Evolutionary conservation across 2,329 filamentous ascomycete species (phyloP), one percentile per base, ranked within the genome.

Genomic region (Alternaria sp.): DNA sequence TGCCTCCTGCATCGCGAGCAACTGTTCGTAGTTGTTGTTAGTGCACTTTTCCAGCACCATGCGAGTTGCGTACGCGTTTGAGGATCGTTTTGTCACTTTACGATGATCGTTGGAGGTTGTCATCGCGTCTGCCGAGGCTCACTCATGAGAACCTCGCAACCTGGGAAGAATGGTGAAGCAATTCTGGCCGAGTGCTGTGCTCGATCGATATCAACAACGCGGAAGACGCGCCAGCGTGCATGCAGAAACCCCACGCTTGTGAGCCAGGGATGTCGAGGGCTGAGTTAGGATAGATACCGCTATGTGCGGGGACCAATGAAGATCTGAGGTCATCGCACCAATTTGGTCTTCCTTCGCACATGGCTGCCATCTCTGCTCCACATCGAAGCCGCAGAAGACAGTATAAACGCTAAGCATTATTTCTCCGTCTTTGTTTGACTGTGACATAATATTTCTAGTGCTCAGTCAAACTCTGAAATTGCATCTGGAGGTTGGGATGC

Each of bases 1-100:
- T 74, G 72, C 48, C 69, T 57, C 41, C 71, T 65, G 49, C 72
- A 75, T 63, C 72, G 66, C 30, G 68, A 69, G 59, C 72, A 75
- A 26, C 72, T 69, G 16, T 64, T 41, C 22, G 26, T 30, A 41
- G 34, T 36, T 46, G 39, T 62, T 26, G 55, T 41, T 41, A 32
- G 28, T 24, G 39, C 20, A 59, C 43, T 43, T 55, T 24, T 11
- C 14, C 12, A 24, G 34, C 34, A 16, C 22, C 24, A 26, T n/a
- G 30, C 28, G 26, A 28, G 20, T 39, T 34, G 43, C 64, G 34
- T 64, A 67, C 62, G 64, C 64, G 24, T 67, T 74, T 9, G 68
- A 69, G 9, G 71, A 74, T 58, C 71, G 70, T 46, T 74, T 74
- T 1, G 63, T 66, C 26, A 69, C 64, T 47, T 65, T 62, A 51